A percentile compares a stretch with the other conserved stretches of the same genome.
Conservation (phyloP, 352 stramenopile species). For the Globisporangium middletonii region DNA sequence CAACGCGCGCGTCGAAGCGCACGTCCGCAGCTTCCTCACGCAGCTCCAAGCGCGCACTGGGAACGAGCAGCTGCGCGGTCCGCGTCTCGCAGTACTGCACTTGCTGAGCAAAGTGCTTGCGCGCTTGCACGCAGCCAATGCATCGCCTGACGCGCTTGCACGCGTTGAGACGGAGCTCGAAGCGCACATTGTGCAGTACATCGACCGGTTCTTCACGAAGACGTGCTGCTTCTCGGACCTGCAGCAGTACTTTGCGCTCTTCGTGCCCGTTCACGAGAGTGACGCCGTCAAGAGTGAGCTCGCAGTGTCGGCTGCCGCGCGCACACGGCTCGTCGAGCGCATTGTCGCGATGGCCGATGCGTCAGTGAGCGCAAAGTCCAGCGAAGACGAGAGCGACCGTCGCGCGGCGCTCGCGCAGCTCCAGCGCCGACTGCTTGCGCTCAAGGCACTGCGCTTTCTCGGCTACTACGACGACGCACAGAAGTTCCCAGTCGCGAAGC, state of each 20-base stretch:
- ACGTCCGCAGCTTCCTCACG: conserved; percentile 33
- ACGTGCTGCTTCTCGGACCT: conserved; percentile 84
- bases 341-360: conserved; percentile 31
- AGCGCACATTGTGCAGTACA: conserved; percentile 48
- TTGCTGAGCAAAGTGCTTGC: neutral
- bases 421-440: conserved; percentile 47
- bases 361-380: conserved; percentile 17
- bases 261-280: conserved; percentile 15
- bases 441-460: conserved; percentile 74
- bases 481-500: conserved; percentile 19
- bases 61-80: conserved; percentile 57
- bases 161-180: conserved; percentile 41
- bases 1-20: conserved; percentile 19
- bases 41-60: conserved; percentile 35
- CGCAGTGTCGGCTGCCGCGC: conserved; percentile 27
- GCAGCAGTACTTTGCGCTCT: conserved; percentile 64
- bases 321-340: conserved; percentile 27
- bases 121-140: neutral
- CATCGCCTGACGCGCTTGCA: conserved; percentile 12
- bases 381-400: conserved; percentile 14
- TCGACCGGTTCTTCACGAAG: conserved; percentile 68
- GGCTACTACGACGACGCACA: conserved; percentile 29
- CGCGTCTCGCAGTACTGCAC: conserved; percentile 33
- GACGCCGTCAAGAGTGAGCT: conserved; percentile 8
- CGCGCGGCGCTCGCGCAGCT: conserved; percentile 44